Base-by-base conservation (phyloP, 2,329 filamentous ascomycete genomes). In the Ophiostoma himal-ulmi region DNA sequence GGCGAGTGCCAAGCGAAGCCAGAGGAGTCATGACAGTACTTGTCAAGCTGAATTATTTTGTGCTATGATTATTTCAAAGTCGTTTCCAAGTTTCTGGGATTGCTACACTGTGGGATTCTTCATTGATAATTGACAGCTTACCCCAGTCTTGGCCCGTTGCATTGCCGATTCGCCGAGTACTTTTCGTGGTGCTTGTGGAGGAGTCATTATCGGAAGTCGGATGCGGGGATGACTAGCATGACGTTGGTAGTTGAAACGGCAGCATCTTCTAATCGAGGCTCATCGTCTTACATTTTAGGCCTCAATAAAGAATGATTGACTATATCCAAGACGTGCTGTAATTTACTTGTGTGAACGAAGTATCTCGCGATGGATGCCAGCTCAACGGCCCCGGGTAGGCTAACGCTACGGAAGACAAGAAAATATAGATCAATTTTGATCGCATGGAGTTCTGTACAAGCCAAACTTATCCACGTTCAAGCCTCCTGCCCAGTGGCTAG, bases 21-120 rank as follows among this genome's bases (percentile, higher is more conserved):
- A 72, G 22, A 17, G 54, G 60, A 8, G 70, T 26, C 26, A 44
- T 20, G 30, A 69, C 26, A 17, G 36, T 22, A 67, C 66, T 70
- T 1, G 70, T 41, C 70, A 71, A 69, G 3, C 39, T 64, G 14
- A 62, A 14, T 41, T 11, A 34, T 39, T 30, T 17, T 30, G 26
- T 11, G 13, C 3, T 11, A 10, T 65, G 26, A 13, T 30, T 30
- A 30, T 30, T 30, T 30, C 30, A 30, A 30, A 30, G 30, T 3
- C 30, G 30, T 30, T 30, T 30, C 30, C 30, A 30, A 30, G 30
- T 30, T 30, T 30, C 2, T 2, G 30, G 30, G 30, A 30, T 30
- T 30, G 30, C 30, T 30, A 30, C 2, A 30, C 3, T 30, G 30
- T 30, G 30, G 30, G 30, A 30, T 30, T 30, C 30, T 54, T 54